Percentiles rank a stretch among this genome's conserved stretches.
phyloP scores from a whole-genome alignment of 306 rosid genomes.

The Aeschynomene evenia region DNA sequence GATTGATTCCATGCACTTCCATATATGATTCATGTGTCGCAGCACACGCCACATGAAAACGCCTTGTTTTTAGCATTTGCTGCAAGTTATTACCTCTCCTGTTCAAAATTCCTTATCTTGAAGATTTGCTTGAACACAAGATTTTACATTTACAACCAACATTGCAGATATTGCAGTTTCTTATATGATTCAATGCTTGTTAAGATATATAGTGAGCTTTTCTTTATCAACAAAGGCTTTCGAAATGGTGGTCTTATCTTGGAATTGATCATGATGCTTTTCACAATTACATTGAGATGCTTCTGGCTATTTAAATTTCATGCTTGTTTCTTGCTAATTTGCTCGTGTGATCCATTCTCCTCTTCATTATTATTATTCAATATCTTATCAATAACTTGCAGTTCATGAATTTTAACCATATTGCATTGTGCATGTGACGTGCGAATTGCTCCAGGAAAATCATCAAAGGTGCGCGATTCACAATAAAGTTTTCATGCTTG shows the following conservation, averaged over 20 bases:
- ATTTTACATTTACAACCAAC: neutral
- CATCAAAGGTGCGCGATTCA: conserved; percentile 63
- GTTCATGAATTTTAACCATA: conserved; percentile 40
- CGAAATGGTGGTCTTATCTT: conserved; percentile 10
- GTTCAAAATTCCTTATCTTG: conserved; percentile 7
- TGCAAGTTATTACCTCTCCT: conserved; percentile 8
- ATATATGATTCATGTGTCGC: neutral
- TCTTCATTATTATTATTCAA: neutral
- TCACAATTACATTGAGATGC: neutral
- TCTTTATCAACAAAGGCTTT: conserved; percentile 9
- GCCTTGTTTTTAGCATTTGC: conserved; percentile 13
- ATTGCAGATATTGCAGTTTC: neutral
- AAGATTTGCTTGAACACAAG: neutral
- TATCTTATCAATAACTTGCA: conserved; percentile 33
- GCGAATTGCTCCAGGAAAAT: conserved; percentile 64
- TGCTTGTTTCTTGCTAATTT: conserved; percentile 5
- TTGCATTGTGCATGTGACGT: conserved; percentile 40
- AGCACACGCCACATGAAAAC: neutral
- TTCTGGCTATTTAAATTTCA: neutral
- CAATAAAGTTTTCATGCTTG: neutral
- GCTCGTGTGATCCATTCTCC: conserved; percentile 2
- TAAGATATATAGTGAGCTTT: neutral
- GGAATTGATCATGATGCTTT: neutral
- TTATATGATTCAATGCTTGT: neutral
- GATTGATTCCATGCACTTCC: conserved; percentile 3